Percentiles rank a stretch among this genome's conserved stretches.
Conservation (phyloP, 768 basidiomycete species). For the Boletus sp. region DNA sequence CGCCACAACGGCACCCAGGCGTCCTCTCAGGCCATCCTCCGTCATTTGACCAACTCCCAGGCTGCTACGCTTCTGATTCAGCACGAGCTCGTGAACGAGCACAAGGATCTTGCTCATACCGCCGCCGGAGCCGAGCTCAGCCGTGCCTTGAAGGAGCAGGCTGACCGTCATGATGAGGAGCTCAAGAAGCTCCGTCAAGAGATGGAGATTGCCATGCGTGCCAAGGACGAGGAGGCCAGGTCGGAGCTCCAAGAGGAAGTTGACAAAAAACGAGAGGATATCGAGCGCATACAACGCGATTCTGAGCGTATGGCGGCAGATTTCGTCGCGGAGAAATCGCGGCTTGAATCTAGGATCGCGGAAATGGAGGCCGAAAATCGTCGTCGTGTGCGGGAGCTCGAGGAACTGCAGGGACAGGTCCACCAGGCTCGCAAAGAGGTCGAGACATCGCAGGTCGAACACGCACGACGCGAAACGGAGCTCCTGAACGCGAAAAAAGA, state of each 20-base stretch:
- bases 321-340: conserved; percentile 37
- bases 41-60: conserved; percentile 38
- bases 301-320: conserved; percentile 40
- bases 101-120: conserved; percentile 49
- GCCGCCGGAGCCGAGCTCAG: conserved; percentile 52
- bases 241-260: conserved; percentile 45
- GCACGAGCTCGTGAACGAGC: conserved; percentile 51
- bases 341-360: conserved; percentile 29
- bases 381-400: conserved; percentile 16
- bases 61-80: conserved; percentile 53
- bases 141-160: conserved; percentile 47
- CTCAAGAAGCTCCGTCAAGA: conserved; percentile 45
- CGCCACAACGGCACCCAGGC: conserved; percentile 42
- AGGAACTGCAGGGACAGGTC: conserved; percentile 30
- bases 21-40: conserved; percentile 44
- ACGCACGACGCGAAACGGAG: conserved; percentile 28
- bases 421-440: conserved; percentile 26
- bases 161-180: conserved; percentile 47
- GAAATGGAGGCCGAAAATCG: conserved; percentile 28
- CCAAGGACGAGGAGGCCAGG: conserved; percentile 47
- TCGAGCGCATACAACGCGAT: conserved; percentile 41
- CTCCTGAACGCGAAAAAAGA: conserved; percentile 25
- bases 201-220: conserved; percentile 43
- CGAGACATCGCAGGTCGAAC: conserved; percentile 28
- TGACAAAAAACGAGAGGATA: conserved; percentile 43